Evolutionary conservation across 2,329 filamentous ascomycete species (phyloP), one percentile per base, ranked within the genome.

Genomic region (Fusarium keratoplasticum): DNA sequence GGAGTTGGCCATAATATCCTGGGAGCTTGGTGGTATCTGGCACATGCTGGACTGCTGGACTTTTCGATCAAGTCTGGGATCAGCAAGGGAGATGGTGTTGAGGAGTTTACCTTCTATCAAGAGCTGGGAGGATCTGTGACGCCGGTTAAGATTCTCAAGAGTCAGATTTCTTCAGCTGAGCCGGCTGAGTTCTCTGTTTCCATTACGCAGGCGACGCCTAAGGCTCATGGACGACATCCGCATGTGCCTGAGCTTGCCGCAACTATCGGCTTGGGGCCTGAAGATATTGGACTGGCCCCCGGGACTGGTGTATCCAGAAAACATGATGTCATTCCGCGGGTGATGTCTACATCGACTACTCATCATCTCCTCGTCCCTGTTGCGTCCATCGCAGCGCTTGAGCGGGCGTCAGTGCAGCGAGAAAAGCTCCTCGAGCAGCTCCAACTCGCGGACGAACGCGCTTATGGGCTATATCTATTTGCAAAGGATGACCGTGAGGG

Each of bases 1-100:
- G 74, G 74, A 7, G 65, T 75, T 4, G 72, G 75, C 0, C 75
- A 77, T 60, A 77, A 77, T 57, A 77, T 77, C 55, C 50, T 77
- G 3, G 75, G 74, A 3, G 72, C 50, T n/a, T 77, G 74, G 75
- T 77, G 75, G 74, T 67, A 71, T 29, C 65, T 76, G 2, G 74
- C 74, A 8, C 36, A 75, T 2, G 42, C 22, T 6, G 67, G 70
- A 9, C 52, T 61, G 1, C 44, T 75, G 14, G 67, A 69, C 42
- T 69, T 76, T 36, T 40, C 64, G 3, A 27, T 27, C 27, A 55
- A 42, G 4, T 8, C 16, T 6, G 31, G 36, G 4, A 18, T 16
- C 18, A 11, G 6, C 2, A 31, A n/a, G 20, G 27, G n/a, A 4
- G 31, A 22, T 3, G 52, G 5, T 7, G 40, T 29, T 6, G 59